Conservation (phyloP, 495 filamentous ascomycete species). For the Aspergillus nidulans region DNA sequence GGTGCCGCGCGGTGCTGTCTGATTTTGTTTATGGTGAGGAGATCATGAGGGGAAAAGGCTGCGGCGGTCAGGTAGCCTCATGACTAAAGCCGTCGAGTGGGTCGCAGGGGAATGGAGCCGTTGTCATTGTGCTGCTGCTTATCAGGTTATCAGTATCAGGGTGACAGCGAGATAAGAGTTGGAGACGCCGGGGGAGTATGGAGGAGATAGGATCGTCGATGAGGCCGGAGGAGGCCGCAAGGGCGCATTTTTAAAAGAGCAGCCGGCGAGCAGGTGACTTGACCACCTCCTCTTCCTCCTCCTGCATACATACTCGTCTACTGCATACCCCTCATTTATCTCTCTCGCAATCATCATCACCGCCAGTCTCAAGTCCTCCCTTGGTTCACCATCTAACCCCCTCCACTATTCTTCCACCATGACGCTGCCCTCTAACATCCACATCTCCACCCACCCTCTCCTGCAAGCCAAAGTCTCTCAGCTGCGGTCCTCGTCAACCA, state of each 20-base stretch:
- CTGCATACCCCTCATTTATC: conserved; percentile 14
- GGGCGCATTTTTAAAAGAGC: background rate
- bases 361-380: conserved; percentile 10
- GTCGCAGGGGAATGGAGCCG: background rate
- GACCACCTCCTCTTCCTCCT: background rate
- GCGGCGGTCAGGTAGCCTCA: background rate
- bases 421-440: conserved; percentile 48
- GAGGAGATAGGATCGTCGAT: background rate
- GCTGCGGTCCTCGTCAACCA: conserved; percentile 68
- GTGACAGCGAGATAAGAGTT: background rate
- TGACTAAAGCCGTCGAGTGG: conserved; percentile 2
- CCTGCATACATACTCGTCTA: no score
- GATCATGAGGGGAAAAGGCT: conserved; percentile 6
- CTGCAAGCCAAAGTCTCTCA: conserved; percentile 84
- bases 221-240: background rate
- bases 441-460: conserved; percentile 82
- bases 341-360: background rate
- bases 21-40: background rate
- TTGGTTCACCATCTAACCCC: background rate
- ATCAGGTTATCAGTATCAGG: conserved; percentile 5
- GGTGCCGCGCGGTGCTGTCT: background rate
- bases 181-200: background rate
- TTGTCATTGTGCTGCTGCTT: conserved; percentile 4
- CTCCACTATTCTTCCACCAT: conserved; percentile 17
- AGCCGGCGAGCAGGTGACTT: conserved; percentile 17